Evolutionary conservation across 2,329 filamentous ascomycete species (phyloP).

Genomic region (Pyricularia pennisetigena): DNA sequence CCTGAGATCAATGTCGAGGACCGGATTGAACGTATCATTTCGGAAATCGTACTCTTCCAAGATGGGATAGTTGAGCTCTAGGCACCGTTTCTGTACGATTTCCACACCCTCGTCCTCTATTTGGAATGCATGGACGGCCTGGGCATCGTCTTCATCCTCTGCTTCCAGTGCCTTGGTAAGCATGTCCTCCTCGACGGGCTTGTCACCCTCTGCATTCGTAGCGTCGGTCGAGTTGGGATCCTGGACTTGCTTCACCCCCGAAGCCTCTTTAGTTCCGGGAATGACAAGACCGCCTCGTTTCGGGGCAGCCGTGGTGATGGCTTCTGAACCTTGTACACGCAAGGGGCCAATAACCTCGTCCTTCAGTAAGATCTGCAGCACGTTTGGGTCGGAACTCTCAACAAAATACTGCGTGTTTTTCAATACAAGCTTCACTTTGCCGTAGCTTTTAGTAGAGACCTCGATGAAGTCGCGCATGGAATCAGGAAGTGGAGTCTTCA

Average conservation of each 20-base stretch:
- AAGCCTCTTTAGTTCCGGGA: slow-evolving; percentile 81
- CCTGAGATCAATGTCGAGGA: slow-evolving; percentile 79
- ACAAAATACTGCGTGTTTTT: slow-evolving; percentile 89
- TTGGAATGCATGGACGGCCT: slow-evolving; percentile 82
- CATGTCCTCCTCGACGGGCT: neutral
- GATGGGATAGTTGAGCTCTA: slow-evolving; percentile 72
- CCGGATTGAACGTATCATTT: slow-evolving; percentile 76
- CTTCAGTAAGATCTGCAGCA: slow-evolving; percentile 72
- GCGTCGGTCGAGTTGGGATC: neutral
- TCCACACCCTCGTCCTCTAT: slow-evolving; percentile 74
- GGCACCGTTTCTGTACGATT: slow-evolving; percentile 73
- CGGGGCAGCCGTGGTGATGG: slow-evolving; percentile 66
- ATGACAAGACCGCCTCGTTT: slow-evolving; percentile 79
- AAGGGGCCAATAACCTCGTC: slow-evolving; percentile 74
- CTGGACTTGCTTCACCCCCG: slow-evolving; percentile 33
- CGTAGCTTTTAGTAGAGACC: slow-evolving; percentile 80
- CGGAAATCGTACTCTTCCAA: slow-evolving; percentile 93
- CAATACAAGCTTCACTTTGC: slow-evolving; percentile 85
- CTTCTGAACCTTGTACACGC: slow-evolving; percentile 54
- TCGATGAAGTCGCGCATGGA: slow-evolving; percentile 67
- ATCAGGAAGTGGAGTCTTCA: slow-evolving; percentile 74
- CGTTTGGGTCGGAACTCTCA: slow-evolving; percentile 76
- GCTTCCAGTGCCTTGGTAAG: neutral
- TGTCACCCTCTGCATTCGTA: neutral
- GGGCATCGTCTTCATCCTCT: slow-evolving; percentile 28